Evolutionary conservation across 2,329 filamentous ascomycete species (phyloP).

Genomic region (Pleomassaria siparia): DNA sequence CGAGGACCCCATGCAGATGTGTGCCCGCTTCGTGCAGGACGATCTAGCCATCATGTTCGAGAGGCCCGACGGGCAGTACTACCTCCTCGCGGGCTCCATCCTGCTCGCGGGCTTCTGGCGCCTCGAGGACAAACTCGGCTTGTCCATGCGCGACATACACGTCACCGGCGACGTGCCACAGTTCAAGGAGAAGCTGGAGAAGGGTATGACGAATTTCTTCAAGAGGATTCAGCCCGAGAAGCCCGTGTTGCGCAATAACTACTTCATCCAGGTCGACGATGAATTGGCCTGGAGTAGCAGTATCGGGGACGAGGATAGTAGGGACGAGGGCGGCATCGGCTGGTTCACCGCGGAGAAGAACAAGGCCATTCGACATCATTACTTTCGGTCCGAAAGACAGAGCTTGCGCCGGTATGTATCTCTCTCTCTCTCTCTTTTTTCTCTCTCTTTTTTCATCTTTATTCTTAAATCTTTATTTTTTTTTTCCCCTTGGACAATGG

Average conservation of each 20-base stretch:
- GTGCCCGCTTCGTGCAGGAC: conserved; percentile 73
- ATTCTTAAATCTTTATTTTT: no score
- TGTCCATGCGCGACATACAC: conserved; percentile 78
- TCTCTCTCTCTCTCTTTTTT: no score
- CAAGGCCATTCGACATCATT: conserved; percentile 70
- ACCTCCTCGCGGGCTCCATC: conserved; percentile 74
- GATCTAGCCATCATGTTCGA: conserved; percentile 86
- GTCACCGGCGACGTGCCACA: conserved; percentile 75
- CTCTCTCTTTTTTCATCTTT: no score
- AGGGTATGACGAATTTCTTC: conserved; percentile 82
- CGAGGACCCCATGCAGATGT: conserved; percentile 79
- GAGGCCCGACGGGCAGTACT: conserved; percentile 73
- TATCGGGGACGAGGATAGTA: conserved; percentile 76
- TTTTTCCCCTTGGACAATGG: not conserved
- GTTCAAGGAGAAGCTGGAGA: conserved; percentile 70
- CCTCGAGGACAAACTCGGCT: conserved; percentile 76
- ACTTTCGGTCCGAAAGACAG: conserved; percentile 76
- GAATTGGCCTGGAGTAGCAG: conserved; percentile 72
- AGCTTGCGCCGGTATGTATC: conserved; percentile 59
- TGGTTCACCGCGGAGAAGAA: conserved; percentile 79
- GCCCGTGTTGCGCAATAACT: conserved; percentile 72
- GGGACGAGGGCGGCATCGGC: conserved; percentile 61
- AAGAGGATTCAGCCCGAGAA: conserved; percentile 67
- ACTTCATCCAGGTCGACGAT: conserved; percentile 86
- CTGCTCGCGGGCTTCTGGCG: conserved; percentile 83